phyloP scores from a whole-genome alignment of 2,329 filamentous ascomycete genomes.

The Alternaria sp. region DNA sequence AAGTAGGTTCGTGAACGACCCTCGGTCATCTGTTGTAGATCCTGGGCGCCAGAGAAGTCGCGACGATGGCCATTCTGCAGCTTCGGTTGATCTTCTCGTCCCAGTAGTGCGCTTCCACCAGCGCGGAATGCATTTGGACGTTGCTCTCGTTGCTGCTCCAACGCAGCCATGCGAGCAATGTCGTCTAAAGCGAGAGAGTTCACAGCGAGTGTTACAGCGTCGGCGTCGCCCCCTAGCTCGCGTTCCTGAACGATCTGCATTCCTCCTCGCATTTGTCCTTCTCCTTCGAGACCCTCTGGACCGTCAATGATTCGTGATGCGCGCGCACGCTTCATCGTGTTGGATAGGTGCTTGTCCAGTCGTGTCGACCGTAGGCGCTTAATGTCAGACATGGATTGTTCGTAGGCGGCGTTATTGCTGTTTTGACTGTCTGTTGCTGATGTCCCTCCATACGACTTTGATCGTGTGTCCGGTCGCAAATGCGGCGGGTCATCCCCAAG shows the following conservation, averaged over 20 bases:
- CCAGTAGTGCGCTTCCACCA: constrained; percentile 71
- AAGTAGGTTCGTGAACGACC: constrained; percentile 80
- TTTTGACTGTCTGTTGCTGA: constrained; percentile 59
- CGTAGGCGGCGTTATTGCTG: constrained; percentile 73
- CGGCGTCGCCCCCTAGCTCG: constrained; percentile 70
- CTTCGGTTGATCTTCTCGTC: constrained; percentile 66
- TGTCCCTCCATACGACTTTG: constrained; percentile 74
- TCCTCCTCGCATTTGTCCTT: constrained; percentile 62
- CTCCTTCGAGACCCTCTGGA: constrained; percentile 73
- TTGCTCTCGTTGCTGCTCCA: constrained; percentile 92
- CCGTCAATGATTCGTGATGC: constrained; percentile 93
- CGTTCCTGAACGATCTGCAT: constrained; percentile 84
- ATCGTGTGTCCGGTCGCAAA: constrained; percentile 70
- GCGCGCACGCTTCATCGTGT: constrained; percentile 87
- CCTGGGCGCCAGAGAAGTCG: constrained; percentile 65
- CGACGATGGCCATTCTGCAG: constrained; percentile 73
- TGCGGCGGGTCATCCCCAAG: constrained; percentile 60
- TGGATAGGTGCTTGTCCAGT: constrained; percentile 92
- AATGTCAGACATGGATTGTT: constrained; percentile 96
- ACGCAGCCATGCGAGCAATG: constrained; percentile 92
- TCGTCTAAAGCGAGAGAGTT: constrained; percentile 94
- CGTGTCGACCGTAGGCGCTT: constrained; percentile 88
- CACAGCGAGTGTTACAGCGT: constrained; percentile 85
- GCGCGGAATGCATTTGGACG: constrained; percentile 80
- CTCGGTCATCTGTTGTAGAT: constrained; percentile 59